Evolutionary conservation across 208 protist species (phyloP).

Genomic region (Trypanosoma platydactyli): DNA sequence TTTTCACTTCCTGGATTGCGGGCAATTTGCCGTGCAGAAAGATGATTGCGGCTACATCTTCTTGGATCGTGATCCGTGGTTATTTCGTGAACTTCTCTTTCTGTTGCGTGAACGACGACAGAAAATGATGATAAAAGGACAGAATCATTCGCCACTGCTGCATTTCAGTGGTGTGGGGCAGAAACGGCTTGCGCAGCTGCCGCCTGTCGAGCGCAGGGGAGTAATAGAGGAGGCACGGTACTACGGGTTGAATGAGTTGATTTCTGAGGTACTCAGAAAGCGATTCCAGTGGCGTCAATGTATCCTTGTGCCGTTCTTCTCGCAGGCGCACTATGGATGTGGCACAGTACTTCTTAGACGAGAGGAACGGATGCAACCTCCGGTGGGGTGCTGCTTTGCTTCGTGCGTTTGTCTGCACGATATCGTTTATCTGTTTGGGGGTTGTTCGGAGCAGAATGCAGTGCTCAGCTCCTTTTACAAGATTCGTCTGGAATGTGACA

Average conservation of each 20-base stretch:
- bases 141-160: not conserved
- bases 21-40: constrained; percentile 13
- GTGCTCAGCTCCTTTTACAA: constrained; percentile 19
- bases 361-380: not conserved
- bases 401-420: constrained; percentile 13
- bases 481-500: constrained; percentile 8
- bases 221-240: constrained; percentile 32
- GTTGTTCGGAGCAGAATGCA: constrained; percentile 6
- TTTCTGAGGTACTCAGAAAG: constrained; percentile 5
- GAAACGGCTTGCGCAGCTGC: constrained; percentile 12
- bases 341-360: not conserved
- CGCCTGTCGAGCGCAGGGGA: constrained; percentile 8
- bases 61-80: constrained; percentile 30
- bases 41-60: constrained; percentile 28
- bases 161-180: not conserved
- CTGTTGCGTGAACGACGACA: constrained; percentile 23
- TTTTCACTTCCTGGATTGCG: constrained; percentile 22
- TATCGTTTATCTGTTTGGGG: constrained; percentile 22
- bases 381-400: constrained; percentile 20
- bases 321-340: not conserved
- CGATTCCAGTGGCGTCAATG: constrained; percentile 25
- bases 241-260: constrained; percentile 28
- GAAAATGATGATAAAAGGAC: not conserved
- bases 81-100: constrained; percentile 29
- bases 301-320: constrained; percentile 4